phyloP scores from a whole-genome alignment of 2,329 filamentous ascomycete species.

The Calonectria henricotiae region DNA sequence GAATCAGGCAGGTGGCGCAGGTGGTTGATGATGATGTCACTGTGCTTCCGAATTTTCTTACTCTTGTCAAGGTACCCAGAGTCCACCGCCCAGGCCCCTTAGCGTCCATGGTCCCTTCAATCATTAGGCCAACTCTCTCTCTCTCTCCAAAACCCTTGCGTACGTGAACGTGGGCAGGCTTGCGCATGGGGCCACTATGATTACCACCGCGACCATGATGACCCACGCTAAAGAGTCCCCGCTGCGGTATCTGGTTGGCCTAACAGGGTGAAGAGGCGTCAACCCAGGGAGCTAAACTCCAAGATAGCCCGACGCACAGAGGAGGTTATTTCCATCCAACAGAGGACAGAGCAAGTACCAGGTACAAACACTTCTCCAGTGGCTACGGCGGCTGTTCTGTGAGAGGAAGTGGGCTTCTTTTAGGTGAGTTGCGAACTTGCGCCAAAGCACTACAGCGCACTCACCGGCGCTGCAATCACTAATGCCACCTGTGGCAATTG shows the following conservation, averaged over 20 bases:
- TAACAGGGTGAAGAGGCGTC: constrained; percentile 23
- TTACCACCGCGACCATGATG: constrained; percentile 23
- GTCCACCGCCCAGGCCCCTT: constrained; percentile 14
- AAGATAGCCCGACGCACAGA: constrained; percentile 37
- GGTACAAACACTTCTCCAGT: constrained; percentile 19
- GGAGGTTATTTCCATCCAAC: constrained; percentile 33
- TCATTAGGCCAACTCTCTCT: constrained; percentile 12
- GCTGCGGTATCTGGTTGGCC: constrained; percentile 42
- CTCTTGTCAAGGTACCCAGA: constrained; percentile 8
- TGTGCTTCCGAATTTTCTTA: constrained; percentile 1
- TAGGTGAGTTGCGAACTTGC: constrained; percentile 17
- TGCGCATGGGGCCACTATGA: constrained; percentile 26
- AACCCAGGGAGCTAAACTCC: constrained; percentile 30
- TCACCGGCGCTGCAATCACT: constrained; percentile 27
- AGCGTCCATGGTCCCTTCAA: constrained; percentile 19
- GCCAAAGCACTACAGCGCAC: constrained; percentile 31
- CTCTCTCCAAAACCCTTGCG: constrained; percentile 24
- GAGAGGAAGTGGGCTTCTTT: constrained; percentile 29
- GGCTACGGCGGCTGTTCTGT: constrained; percentile 26
- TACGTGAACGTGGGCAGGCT: constrained; percentile 29
- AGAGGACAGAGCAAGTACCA: constrained; percentile 7
- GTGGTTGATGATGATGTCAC: constrained; percentile 31
- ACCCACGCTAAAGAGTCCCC: constrained; percentile 30
- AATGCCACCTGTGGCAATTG: constrained; percentile 24
- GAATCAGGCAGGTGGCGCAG: constrained; percentile 35